A percentile compares a stretch with the other conserved stretches of the same genome.
Evolutionary conservation across 768 basidiomycete species (phyloP).

Genomic region (Tricholomella constricta): DNA sequence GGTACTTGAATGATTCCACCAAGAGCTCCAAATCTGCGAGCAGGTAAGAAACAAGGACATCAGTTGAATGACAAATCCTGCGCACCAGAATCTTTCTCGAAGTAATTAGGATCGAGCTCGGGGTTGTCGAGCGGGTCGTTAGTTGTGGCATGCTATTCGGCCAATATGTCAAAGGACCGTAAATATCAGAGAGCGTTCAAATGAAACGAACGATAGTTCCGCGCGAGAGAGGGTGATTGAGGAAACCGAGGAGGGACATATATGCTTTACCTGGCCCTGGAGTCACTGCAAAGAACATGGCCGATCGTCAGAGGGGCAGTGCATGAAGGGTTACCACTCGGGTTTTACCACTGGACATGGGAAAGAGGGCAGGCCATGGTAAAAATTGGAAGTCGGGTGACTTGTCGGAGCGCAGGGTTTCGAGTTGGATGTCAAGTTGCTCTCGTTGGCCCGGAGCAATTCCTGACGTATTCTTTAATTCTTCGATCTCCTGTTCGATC

Average conservation of each 20-base stretch:
- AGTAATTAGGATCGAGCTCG: slow-evolving; percentile 43
- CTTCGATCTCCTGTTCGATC: slow-evolving; percentile 26
- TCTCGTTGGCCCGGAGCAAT: slow-evolving; percentile 36
- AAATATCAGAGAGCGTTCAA: background rate
- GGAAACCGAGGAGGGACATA: slow-evolving; percentile 33
- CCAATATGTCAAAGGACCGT: background rate
- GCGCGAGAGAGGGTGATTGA: slow-evolving; percentile 49
- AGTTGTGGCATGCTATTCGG: slow-evolving; percentile 29
- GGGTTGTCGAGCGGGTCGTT: slow-evolving; percentile 36
- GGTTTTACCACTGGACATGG: slow-evolving; percentile 20
- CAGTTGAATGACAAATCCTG: background rate
- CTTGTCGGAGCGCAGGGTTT: slow-evolving; percentile 24
- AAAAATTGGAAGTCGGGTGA: slow-evolving; percentile 29
- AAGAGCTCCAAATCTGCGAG: slow-evolving; percentile 14
- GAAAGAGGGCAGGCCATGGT: slow-evolving; percentile 23
- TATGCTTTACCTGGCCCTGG: slow-evolving; percentile 44
- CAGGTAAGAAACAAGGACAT: background rate
- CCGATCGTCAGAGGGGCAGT: background rate
- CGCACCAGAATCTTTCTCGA: slow-evolving; percentile 43
- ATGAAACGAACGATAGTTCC: slow-evolving; percentile 45
- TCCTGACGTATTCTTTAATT: slow-evolving; percentile 20
- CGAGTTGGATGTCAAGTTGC: slow-evolving; percentile 42
- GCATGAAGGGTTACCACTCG: no score
- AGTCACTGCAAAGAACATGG: slow-evolving; percentile 21
- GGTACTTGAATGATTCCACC: slow-evolving; percentile 21